Percentiles rank a stretch among this genome's conserved stretches.
Conservation (phyloP, 352 stramenopile genomes). For the Pythium vanterpoolii region DNA sequence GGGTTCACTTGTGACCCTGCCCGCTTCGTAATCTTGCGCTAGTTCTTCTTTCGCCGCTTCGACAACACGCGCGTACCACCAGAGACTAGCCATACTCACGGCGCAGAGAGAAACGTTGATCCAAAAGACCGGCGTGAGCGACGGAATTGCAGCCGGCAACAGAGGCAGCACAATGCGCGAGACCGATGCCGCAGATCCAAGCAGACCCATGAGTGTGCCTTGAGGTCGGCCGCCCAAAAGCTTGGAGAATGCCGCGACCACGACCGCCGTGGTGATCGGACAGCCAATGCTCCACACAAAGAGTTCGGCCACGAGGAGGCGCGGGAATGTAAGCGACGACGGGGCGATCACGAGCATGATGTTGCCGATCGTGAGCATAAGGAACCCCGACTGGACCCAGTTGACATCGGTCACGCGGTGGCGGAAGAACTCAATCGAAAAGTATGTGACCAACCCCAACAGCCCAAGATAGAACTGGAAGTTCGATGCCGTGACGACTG, state of each 20-base stretch:
- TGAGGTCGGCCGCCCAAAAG: conserved; percentile 69
- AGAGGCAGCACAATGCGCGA: conserved; percentile 76
- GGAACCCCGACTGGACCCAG: conserved; percentile 70
- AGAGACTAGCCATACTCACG: conserved; percentile 53
- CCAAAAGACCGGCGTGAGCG: conserved; percentile 70
- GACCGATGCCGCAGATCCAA: conserved; percentile 67
- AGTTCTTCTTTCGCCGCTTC: conserved; percentile 45
- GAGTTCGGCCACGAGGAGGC: conserved; percentile 51
- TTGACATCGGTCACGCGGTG: conserved; percentile 60
- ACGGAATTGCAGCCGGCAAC: conserved; percentile 59
- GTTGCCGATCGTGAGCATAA: conserved; percentile 61
- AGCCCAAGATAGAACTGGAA: conserved; percentile 82
- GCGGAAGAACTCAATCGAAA: conserved; percentile 77
- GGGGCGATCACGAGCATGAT: conserved; percentile 48
- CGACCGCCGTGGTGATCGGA: conserved; percentile 72
- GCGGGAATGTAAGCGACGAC: conserved; percentile 41
- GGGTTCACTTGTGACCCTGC: conserved; percentile 20
- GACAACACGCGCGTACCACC: conserved; percentile 70
- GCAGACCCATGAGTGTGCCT: conserved; percentile 75
- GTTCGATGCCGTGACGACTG: conserved; percentile 68
- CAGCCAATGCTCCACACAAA: conserved; percentile 81
- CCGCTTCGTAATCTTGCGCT: conserved; percentile 40
- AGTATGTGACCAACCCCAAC: conserved; percentile 71
- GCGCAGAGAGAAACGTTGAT: conserved; percentile 63
- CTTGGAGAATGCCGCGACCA: conserved; percentile 75